Conservation (phyloP, 768 basidiomycete genomes). For the Boletus edulis region DNA sequence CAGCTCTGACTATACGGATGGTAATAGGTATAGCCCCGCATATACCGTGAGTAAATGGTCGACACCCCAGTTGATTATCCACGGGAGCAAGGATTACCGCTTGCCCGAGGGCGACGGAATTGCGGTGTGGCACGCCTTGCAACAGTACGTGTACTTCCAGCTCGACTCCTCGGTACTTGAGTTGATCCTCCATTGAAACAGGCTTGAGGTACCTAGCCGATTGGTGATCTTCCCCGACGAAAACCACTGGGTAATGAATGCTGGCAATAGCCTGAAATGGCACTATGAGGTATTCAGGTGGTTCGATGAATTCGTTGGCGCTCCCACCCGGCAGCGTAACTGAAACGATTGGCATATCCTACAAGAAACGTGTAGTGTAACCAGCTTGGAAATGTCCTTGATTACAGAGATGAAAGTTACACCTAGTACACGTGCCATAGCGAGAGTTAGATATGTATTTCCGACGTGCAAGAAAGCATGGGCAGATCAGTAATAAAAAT, state of each 20-base stretch:
- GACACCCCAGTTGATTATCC: conserved; percentile 81
- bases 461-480: conserved; percentile 5
- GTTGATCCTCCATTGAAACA: conserved; percentile 25
- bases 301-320: conserved; percentile 70
- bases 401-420: conserved; percentile 6
- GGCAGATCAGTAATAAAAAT: conserved; percentile 5
- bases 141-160: conserved; percentile 54
- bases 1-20: neutral
- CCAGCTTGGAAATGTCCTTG: neutral
- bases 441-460: conserved; percentile 6
- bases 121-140: conserved; percentile 79
- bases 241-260: conserved; percentile 89
- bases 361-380: neutral
- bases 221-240: conserved; percentile 86
- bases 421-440: conserved; percentile 5
- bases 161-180: neutral
- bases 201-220: conserved; percentile 69
- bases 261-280: conserved; percentile 89
- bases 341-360: neutral
- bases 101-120: conserved; percentile 85
- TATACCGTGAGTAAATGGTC: conserved; percentile 84
- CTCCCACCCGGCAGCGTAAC: conserved; percentile 7
- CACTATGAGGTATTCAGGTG: conserved; percentile 92
- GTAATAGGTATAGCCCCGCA: conserved; percentile 69
- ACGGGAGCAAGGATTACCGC: conserved; percentile 87